Base-by-base conservation (phyloP, 176 grass and related monocot species). In the Lolium rigidum region DNA sequence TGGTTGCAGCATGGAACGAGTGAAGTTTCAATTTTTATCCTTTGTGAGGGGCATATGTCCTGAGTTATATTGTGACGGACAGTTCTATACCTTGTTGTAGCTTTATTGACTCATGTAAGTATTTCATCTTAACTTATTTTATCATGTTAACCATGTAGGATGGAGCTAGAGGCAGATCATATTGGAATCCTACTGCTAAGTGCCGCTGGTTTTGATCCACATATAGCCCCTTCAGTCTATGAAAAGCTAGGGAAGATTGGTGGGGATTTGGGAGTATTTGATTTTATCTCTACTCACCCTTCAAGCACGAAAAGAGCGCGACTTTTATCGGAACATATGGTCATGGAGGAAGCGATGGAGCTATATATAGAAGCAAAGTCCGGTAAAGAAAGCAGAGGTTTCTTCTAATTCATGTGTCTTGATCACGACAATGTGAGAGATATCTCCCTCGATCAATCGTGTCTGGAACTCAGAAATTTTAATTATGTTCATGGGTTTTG, bases 111-210 rank as follows among this genome's bases (percentile, higher is more conserved):
- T 63, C 60, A 14, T 63, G 59, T 63, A 26, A 15, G 6, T 57
- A 14, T 24, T 48, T 26, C 61, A 41, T 80, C 50, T 4, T 24
- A 24, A 82, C 7, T 52, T 56, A 37, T 35, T 52, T 60, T 24
- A 85, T 76, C 26, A 50, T 83, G 12, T 76, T 94, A 20, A 47
- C 46, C 37, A 80, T 75, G 62, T 59, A 98, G 95, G 93, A 98
- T 91, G 89, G 95, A 98, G 80, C 93, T 95, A 77, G 95, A 98
- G 83, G 92, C 95, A 13, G 95, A 98, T 90, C 85, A 98, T 37
- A 98, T 98, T 76, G 95, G 95, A 72, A 85, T 98, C 57, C 80
- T 98, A 91, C 57, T 98, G 28, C 90, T 98, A 2, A 92, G 86
- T 37, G 38, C 92, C 62, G 89, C 95, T 88, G 95, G 95, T 62